Conservation (phyloP, 441 rosid species). For the Sinapis alba region DNA sequence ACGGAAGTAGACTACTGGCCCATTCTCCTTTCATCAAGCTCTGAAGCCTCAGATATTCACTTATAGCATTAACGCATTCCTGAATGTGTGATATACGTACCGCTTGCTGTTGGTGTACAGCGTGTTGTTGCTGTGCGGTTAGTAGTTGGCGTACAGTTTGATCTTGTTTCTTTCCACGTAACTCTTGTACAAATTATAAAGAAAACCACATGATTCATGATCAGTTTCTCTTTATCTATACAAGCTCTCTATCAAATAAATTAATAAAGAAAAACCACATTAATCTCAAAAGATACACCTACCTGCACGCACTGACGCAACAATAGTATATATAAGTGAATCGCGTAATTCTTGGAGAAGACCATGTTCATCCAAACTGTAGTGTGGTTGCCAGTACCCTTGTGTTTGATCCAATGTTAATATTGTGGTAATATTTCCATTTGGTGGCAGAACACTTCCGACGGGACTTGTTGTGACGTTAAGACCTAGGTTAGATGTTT, state of each 20-base stretch:
- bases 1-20: constrained; percentile 87
- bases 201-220: no score
- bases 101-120: constrained; percentile 57
- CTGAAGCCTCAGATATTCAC: constrained; percentile 89
- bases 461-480: constrained; percentile 70
- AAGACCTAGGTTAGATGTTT: constrained; percentile 77
- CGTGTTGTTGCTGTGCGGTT: constrained; percentile 46
- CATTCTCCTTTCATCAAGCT: constrained; percentile 94
- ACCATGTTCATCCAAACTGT: constrained; percentile 80
- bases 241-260: no score
- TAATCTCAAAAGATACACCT: no score
- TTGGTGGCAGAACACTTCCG: constrained; percentile 59
- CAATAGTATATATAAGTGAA: constrained; percentile 73
- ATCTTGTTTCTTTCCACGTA: no score
- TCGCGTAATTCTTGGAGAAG: constrained; percentile 77
- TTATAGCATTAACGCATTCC: constrained; percentile 85
- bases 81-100: constrained; percentile 67
- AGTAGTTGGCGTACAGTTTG: no score
- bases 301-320: constrained; percentile 53
- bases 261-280: no score
- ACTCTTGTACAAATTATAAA: no score
- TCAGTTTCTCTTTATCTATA: no score
- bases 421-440: constrained; percentile 51
- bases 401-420: constrained; percentile 60
- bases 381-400: constrained; percentile 84